phyloP scores from a whole-genome alignment of 306 rosid species.

The Pyrus betulifolia region DNA sequence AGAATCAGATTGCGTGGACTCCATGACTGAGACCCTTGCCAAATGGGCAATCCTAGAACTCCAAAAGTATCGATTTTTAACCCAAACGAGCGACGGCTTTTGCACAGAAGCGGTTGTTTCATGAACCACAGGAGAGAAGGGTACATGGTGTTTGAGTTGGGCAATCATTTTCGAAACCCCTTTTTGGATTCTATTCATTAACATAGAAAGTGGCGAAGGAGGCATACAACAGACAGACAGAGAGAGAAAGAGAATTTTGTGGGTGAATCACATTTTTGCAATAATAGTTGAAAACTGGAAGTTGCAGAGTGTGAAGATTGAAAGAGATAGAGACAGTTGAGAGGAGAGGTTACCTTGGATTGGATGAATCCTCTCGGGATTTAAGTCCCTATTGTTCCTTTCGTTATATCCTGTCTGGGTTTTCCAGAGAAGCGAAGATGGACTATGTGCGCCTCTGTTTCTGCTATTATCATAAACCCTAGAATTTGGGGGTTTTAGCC shows the following conservation, averaged over 20 bases:
- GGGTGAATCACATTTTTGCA: not conserved
- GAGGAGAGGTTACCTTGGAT: conserved; percentile 8
- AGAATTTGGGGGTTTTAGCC: not conserved
- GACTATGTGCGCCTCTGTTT: not conserved
- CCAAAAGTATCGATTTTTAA: conserved; percentile 18
- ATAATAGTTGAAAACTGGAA: not conserved
- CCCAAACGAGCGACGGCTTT: conserved; percentile 17
- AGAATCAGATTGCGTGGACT: conserved; percentile 3
- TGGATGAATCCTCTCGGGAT: not conserved
- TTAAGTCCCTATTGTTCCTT: not conserved
- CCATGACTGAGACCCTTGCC: conserved; percentile 6
- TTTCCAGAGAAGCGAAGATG: not conserved
- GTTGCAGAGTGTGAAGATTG: not conserved
- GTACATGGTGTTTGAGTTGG: conserved; percentile 14
- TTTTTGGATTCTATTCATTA: conserved; percentile 6
- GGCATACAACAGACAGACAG: not conserved
- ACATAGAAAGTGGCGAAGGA: conserved; percentile 14
- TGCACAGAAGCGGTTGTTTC: conserved; percentile 14
- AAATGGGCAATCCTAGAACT: conserved; percentile 9
- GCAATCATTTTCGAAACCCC: conserved; percentile 30
- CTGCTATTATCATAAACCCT: not conserved
- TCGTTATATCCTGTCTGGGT: not conserved
- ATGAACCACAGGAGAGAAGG: conserved; percentile 10
- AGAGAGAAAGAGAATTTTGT: not conserved
- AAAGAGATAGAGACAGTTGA: not conserved